Evolutionary conservation across 2,329 filamentous ascomycete genomes (phyloP), one percentile per base, ranked within the genome.

Genomic region (Aureobasidium sp.): DNA sequence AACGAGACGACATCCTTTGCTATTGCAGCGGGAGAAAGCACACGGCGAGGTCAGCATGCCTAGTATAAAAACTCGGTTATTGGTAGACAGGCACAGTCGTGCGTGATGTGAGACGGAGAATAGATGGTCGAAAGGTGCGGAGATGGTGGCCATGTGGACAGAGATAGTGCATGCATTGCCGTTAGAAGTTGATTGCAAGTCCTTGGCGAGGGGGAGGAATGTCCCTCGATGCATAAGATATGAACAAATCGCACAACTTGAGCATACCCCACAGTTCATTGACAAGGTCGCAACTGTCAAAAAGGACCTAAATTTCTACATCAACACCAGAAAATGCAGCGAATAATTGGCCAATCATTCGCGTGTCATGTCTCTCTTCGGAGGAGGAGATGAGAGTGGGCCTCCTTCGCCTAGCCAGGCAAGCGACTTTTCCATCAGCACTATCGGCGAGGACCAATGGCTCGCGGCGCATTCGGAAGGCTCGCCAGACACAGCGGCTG

Each of bases 401-500:
- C 33, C 45, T 17, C 33, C 57, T 11, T 60, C 57, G 22, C 57
- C 57, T 12, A 60, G 57, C n/a, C 57, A 60, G 17, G 45, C 17
- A 6, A 60, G 57, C 33, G 57, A 60, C 35, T 49, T 60, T 5
- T 60, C 57, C 33, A 60, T 60, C 57, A 60, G 44, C 27, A 60
- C 44, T 27, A 60, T 60, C 33, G 57, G 24, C 33, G 57, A 50
- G 5, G 33, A 50, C 19, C 33, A 22, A 40, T 8, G 7, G 17
- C 35, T 19, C 9, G 15, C 17, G 33, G 42, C 54, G 40, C 54
- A 29, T 37, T 59, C 54, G 5, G 42, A 47, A 37, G 45, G 45
- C n/a, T 49, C 44, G 5, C 57, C 33, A 27, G 57, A 60, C 33
- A 49, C 45, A 8, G 12, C 39, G 5, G 57, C 22, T 11, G 33